Base-by-base conservation (phyloP, 2,329 filamentous ascomycete species). In the Colletotrichum agaves region DNA sequence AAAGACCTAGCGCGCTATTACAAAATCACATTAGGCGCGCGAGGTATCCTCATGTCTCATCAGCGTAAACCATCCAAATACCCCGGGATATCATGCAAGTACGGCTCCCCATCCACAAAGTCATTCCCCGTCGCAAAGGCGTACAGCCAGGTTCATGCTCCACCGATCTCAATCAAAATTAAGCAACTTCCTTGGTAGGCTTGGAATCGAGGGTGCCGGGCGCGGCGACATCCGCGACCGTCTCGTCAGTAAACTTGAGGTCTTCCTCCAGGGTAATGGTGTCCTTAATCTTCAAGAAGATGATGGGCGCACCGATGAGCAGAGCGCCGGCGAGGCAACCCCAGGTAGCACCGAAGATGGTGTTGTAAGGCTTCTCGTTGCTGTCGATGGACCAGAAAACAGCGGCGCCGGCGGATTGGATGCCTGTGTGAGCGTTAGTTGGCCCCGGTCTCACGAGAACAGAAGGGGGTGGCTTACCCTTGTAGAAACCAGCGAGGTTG, bases 401-500 rank as follows among this genome's bases (percentile, higher is more conserved):
- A 66, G 92, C 93, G 3, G 90, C 90, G 73, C 93, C 93, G 17
- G 92, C 93, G n/a, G 92, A 95, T 79, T 97, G 93, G 71, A 97
- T 92, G 57, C 81, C 82, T 75, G 74, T 35, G 10, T 27, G 46
- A 8, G 12, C 5, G 46, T 67, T 75, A 78, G 2, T 33, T 8
- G 1, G 5, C 6, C 27, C 27, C 27, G 11, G 2, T 3, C 11
- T 39, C 5, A 21, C 5, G 3, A 39, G 10, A 8, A 5, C 11
- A 12, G 10, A 7, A n/a, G 19, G 4, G 15, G 6, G 27, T 7
- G 75, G 76, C 19, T 70, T 27, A 71, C 82, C 76, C 71, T 96
- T 96, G 87, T 96, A 96, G 83, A 92, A 94, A 70, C 93, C 94
- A 46, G 93, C 92, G 75, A 95, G 91, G 83, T 98, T 97, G 81